A percentile compares a stretch with the other conserved stretches of the same genome.
phyloP scores from a whole-genome alignment of 2,329 filamentous ascomycete genomes.

The Botrytis paeoniae region DNA sequence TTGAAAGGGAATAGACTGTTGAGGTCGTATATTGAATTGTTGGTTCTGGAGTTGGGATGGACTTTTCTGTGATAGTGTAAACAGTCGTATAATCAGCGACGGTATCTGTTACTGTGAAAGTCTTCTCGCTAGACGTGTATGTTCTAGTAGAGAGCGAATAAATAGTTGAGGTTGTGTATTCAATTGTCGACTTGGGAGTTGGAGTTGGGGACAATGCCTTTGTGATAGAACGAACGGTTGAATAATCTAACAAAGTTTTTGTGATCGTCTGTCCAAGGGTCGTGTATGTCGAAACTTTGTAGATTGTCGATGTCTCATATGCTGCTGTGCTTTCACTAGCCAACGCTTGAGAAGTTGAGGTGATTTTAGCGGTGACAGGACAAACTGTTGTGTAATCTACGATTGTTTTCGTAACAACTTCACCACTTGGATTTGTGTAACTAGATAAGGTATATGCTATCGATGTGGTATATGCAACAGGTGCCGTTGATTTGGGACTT shows the following conservation, averaged over 20 bases:
- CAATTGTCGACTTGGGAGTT: neutral
- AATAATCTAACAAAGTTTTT: neutral
- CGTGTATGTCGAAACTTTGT: neutral
- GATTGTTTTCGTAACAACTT: neutral
- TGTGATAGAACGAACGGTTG: neutral
- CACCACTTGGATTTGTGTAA: neutral
- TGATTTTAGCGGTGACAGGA: neutral
- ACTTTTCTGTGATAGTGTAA: neutral
- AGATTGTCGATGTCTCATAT: neutral
- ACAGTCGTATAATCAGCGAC: neutral
- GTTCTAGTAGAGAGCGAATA: slow-evolving; percentile 3
- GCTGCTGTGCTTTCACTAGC: neutral
- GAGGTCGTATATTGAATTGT: slow-evolving; percentile 3
- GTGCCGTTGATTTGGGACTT: neutral
- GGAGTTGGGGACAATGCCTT: neutral
- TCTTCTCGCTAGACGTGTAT: neutral
- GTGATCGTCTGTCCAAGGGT: neutral
- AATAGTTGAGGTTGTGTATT: neutral
- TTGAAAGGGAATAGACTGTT: neutral
- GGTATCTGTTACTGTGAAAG: neutral
- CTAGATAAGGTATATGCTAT: neutral
- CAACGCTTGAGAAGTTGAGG: neutral
- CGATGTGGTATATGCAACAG: neutral
- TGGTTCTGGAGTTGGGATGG: neutral
- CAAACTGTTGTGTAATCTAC: neutral